Evolutionary conservation across 163 green algal genomes (phyloP), one percentile per base, ranked within the genome.

Genomic region (Volvox carteri): DNA sequence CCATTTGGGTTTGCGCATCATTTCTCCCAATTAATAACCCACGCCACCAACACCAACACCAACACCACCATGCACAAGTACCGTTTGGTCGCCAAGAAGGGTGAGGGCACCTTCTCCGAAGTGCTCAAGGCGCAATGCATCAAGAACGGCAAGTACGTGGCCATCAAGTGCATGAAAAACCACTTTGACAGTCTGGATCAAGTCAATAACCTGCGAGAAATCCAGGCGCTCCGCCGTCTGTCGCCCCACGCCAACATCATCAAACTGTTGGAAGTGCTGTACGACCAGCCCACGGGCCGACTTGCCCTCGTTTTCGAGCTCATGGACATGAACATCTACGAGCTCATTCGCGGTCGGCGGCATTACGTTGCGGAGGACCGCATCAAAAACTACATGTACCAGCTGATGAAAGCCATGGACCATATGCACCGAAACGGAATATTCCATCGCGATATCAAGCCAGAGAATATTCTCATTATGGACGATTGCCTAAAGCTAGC

Each of bases 251-350:
- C 93, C 52, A 96, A 97, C 92, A 96, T 98, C 92, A 97, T 98
- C 91, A 97, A 97, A 90, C 95, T 98, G 46, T 87, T 97, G 3
- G 96, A 98, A 88, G 96, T 98, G 60, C 89, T 96, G 83, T 95
- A 95, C 92, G 96, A 98, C 90, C 94, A 97, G 91, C 95, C 96
- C 25, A 98, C 96, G 4, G 96, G 96, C 5, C 87, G 96, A 16
- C 94, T 98, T 25, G 96, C 96, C 68, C 94, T 98, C 0, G 96
- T 98, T 33, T 98, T 98, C 93, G 96, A 98, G 95, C 95, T 98
- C 16, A 98, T 98, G 96, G 96, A 98, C 90, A 98, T 98, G 96
- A 98, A 98, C 92, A 96, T 98, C 44, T 98, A 98, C 83, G 96
- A 98, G 94, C 91, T 98, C 48, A 98, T 98, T 25, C 92, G 95